phyloP scores from a whole-genome alignment of 148 eudicot species.

The Nyssa sinensis region DNA sequence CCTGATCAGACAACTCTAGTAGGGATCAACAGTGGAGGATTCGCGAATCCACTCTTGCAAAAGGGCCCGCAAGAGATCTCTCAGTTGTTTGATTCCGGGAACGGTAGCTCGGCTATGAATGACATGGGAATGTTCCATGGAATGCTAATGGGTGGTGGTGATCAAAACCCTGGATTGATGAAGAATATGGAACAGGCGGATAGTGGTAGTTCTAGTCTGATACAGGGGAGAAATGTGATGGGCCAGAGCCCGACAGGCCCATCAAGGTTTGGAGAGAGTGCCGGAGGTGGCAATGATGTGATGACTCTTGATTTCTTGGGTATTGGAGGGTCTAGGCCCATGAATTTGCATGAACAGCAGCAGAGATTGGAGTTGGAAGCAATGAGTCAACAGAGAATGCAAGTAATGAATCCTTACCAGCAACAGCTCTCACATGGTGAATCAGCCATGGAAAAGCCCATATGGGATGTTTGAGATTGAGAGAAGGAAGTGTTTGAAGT shows the following conservation, averaged over 20 bases:
- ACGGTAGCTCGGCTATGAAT: slow-evolving; percentile 12
- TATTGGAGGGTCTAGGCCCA: slow-evolving; percentile 30
- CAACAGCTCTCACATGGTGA: slow-evolving; percentile 21
- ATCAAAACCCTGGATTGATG: slow-evolving; percentile 19
- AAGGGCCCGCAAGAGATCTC: slow-evolving; percentile 33
- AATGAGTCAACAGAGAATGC: slow-evolving; percentile 37
- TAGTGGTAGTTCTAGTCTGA: slow-evolving; percentile 1
- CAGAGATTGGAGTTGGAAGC: slow-evolving; percentile 27
- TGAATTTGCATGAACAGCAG: slow-evolving; percentile 22
- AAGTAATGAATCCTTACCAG: slow-evolving; percentile 36
- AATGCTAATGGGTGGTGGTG: slow-evolving; percentile 28
- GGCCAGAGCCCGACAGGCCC: neutral
- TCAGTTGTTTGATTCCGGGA: slow-evolving; percentile 14
- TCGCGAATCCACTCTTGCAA: slow-evolving; percentile 21
- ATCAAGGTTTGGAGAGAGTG: slow-evolving; percentile 7
- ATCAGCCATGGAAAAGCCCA: slow-evolving; percentile 15
- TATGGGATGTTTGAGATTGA: slow-evolving; percentile 25
- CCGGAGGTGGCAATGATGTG: slow-evolving; percentile 20
- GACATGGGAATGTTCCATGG: slow-evolving; percentile 40
- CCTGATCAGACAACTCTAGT: slow-evolving; percentile 21
- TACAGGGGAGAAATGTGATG: slow-evolving; percentile 6
- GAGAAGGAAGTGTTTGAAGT: neutral
- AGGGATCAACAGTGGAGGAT: slow-evolving; percentile 17
- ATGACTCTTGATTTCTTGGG: slow-evolving; percentile 55
- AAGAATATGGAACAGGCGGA: slow-evolving; percentile 14